Conservation (phyloP, 208 protist species). For the Endotrypanum monterogeii region DNA sequence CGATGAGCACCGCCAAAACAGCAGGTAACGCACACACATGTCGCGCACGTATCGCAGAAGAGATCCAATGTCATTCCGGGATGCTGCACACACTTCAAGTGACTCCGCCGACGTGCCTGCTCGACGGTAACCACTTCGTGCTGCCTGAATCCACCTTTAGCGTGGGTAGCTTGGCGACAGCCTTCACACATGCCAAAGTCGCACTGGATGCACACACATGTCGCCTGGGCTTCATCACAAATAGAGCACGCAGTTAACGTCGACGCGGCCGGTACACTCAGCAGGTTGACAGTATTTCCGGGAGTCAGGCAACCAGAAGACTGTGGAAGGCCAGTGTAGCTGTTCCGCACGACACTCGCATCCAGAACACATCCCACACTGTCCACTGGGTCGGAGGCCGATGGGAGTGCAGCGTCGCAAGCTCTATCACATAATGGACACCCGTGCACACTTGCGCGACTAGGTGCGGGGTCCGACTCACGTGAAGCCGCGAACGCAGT, state of each 20-base stretch:
- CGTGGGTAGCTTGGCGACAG: slow-evolving; percentile 53
- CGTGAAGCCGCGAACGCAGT: background rate
- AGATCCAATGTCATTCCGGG: slow-evolving; percentile 55
- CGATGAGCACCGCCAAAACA: slow-evolving; percentile 73
- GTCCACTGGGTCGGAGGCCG: background rate
- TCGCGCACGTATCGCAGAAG: slow-evolving; percentile 65
- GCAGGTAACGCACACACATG: slow-evolving; percentile 65
- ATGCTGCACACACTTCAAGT: slow-evolving; percentile 43
- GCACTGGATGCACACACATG: slow-evolving; percentile 62
- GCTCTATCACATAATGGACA: slow-evolving; percentile 19
- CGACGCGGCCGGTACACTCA: background rate
- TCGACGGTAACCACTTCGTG: slow-evolving; percentile 56
- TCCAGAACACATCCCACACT: background rate
- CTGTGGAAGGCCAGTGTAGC: slow-evolving; percentile 10
- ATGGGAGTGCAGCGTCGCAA: background rate
- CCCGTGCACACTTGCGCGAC: background rate
- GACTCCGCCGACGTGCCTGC: slow-evolving; percentile 27
- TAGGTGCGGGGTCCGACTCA: background rate
- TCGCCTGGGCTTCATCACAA: slow-evolving; percentile 53
- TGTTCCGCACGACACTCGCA: slow-evolving; percentile 12
- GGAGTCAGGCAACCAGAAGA: background rate
- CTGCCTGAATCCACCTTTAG: slow-evolving; percentile 55
- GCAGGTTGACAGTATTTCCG: background rate
- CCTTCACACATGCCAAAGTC: slow-evolving; percentile 66
- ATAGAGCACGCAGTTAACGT: slow-evolving; percentile 42